phyloP scores from a whole-genome alignment of 768 basidiomycete species.

The Trametes villosa region DNA sequence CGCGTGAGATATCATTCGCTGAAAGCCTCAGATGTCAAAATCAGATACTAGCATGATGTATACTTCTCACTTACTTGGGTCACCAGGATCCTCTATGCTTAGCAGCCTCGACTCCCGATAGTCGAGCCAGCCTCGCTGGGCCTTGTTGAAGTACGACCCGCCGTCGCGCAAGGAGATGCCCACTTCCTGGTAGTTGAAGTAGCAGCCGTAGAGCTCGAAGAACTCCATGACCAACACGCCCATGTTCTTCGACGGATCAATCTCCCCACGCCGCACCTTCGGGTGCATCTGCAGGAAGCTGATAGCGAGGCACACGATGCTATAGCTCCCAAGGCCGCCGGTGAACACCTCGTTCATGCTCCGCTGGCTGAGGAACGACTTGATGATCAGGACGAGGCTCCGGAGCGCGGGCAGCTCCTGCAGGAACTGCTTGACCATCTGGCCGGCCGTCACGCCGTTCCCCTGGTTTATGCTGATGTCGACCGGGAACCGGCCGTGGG shows the following conservation, averaged over 20 bases:
- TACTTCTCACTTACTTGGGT: slow-evolving; percentile 64
- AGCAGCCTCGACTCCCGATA: slow-evolving; percentile 59
- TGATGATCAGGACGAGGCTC: slow-evolving; percentile 84
- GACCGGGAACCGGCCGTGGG: slow-evolving; percentile 80
- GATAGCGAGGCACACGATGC: slow-evolving; percentile 90
- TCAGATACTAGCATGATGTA: not conserved
- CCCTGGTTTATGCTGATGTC: slow-evolving; percentile 94
- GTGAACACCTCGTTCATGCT: slow-evolving; percentile 98
- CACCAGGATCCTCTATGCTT: slow-evolving; percentile 93
- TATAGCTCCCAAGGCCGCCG: slow-evolving; percentile 93
- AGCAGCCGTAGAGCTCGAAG: slow-evolving; percentile 91
- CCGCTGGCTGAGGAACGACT: slow-evolving; percentile 87
- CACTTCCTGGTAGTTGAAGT: slow-evolving; percentile 89
- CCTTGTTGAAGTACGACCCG: slow-evolving; percentile 88
- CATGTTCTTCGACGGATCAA: slow-evolving; percentile 85
- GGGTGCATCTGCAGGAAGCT: slow-evolving; percentile 98
- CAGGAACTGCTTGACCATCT: slow-evolving; percentile 82
- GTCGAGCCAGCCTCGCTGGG: slow-evolving; percentile 80
- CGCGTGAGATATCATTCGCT: slow-evolving; percentile 94
- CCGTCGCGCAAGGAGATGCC: slow-evolving; percentile 89
- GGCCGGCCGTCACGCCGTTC: slow-evolving; percentile 79
- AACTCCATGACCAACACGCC: slow-evolving; percentile 97
- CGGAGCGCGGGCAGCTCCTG: slow-evolving; percentile 77
- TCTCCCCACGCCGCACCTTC: slow-evolving; percentile 85
- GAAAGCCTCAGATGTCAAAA: slow-evolving; percentile 4